phyloP scores from a whole-genome alignment of 495 filamentous ascomycete species.

The Amorphotheca resinae region DNA sequence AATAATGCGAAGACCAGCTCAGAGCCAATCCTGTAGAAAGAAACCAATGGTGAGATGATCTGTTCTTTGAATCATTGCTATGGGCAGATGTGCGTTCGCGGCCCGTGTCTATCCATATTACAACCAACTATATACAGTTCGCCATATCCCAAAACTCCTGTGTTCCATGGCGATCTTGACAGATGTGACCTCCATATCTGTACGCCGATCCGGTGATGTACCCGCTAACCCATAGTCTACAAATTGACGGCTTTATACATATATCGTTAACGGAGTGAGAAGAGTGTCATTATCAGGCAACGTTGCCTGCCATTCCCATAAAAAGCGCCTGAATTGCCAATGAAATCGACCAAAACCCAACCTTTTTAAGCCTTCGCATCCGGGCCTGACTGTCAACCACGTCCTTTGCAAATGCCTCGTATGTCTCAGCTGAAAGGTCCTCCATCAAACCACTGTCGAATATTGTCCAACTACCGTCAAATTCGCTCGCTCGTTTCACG shows the following conservation, averaged over 20 bases:
- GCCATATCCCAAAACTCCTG: too few species aligned
- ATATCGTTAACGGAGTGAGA: conserved; percentile 1
- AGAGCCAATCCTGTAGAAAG: too few species aligned
- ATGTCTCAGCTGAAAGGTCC: conserved; percentile 86
- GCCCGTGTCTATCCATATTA: too few species aligned
- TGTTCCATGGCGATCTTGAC: too few species aligned
- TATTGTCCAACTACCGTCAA: conserved; percentile 91
- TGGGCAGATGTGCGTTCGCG: too few species aligned
- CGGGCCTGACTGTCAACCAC: conserved; percentile 77
- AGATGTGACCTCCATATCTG: neutral
- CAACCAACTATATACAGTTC: too few species aligned
- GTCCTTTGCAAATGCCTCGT: conserved; percentile 80
- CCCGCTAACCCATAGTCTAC: conserved; percentile 1
- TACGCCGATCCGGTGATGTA: neutral
- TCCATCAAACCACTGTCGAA: conserved; percentile 93
- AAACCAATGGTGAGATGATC: too few species aligned
- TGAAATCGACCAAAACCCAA: conserved; percentile 90
- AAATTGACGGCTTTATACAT: conserved; percentile 6
- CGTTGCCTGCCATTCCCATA: conserved; percentile 83
- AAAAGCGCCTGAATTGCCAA: conserved; percentile 88
- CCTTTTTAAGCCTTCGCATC: conserved; percentile 82
- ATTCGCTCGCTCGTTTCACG: conserved; percentile 74
- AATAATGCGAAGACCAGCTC: too few species aligned
- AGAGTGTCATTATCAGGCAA: conserved; percentile 36
- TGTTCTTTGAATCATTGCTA: too few species aligned